Conservation (phyloP, 345 rosid species). For the Salix brachista region DNA sequence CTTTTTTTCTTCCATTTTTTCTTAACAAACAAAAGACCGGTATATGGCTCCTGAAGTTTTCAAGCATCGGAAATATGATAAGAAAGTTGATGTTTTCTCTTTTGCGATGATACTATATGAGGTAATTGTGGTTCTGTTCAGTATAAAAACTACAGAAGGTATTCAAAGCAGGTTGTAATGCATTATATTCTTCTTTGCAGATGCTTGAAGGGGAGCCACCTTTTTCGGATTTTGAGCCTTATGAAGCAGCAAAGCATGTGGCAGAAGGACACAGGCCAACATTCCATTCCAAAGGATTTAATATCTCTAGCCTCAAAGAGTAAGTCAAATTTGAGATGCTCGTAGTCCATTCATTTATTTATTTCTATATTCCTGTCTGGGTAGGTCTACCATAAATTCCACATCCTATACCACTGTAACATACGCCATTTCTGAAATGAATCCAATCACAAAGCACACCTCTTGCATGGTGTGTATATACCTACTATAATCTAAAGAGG, state of each 20-base stretch:
- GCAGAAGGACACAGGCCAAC: slow-evolving; percentile 86
- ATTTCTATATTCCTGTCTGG: background rate
- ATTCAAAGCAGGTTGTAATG: slow-evolving; percentile 16
- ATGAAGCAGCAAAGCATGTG: slow-evolving; percentile 91
- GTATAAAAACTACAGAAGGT: background rate
- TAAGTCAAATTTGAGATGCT: slow-evolving; percentile 36
- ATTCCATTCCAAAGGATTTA: slow-evolving; percentile 72
- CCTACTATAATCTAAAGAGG: background rate
- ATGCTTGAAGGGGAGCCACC: slow-evolving; percentile 99
- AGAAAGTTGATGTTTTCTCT: slow-evolving; percentile 98
- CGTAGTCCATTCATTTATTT: background rate
- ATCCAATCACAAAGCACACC: background rate
- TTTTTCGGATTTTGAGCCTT: slow-evolving; percentile 70
- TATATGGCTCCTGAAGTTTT: slow-evolving; percentile 99
- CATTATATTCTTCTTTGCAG: slow-evolving; percentile 36
- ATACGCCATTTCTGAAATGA: background rate
- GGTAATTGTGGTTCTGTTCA: slow-evolving; percentile 38
- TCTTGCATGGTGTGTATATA: too few species aligned
- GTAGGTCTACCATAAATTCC: slow-evolving; percentile 4
- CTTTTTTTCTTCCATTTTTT: slow-evolving; percentile 11
- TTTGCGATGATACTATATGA: slow-evolving; percentile 95
- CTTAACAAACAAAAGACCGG: slow-evolving; percentile 55
- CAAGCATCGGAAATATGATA: slow-evolving; percentile 92
- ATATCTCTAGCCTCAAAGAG: slow-evolving; percentile 67
- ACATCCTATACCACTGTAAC: background rate